Evolutionary conservation across 2,329 filamentous ascomycete species (phyloP), one percentile per base, ranked within the genome.

Genomic region (Ambrosiella cleistominuta): DNA sequence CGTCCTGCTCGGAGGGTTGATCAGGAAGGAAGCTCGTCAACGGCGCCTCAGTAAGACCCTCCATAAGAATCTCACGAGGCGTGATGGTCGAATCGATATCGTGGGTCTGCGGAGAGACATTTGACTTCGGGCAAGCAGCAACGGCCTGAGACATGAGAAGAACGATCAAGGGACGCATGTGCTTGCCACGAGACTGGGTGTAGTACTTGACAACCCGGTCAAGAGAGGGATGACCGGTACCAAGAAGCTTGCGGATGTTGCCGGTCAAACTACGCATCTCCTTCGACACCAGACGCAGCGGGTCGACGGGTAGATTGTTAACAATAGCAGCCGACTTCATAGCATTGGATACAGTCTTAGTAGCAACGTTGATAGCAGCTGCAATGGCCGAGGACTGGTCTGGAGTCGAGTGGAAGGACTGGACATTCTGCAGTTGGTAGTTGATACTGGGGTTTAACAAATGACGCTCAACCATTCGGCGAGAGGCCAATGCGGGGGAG

Each of bases 131-230:
- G 76, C 86, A 76, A 57, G 88, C 73, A n/a, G 88, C 81, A 1
- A 91, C 96, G 4, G 93, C 93, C 68, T 90, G 81, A 62, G 90
- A 91, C 91, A 98, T 97, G 65, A 98, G 82, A 62, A 98, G 80
- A 37, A 98, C 90, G 61, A 98, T 85, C 70, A 96, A 80, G 37
- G 93, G 93, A 64, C 93, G 84, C 64, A 98, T 84, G 71, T 97
- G 93, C 74, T 98, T 98, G 62, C 93, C 93, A 75, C 97, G 89
- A 61, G 87, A 87, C 66, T 91, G 86, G 19, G 93, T 95, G 70
- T 98, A 98, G 75, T 98, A 98, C 72, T 98, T 98, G 56, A 93
- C 89, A 36, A 90, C 91, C 47, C 88, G 90, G 68, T 97, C 93
- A 61, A 98, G 79, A 51, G 90, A 89, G 0, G 93, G 93, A 68